These are phyloP conservation scores for Candida ovalis DNA, from an alignment of 805 yeast genomes.

Conservation along the genomic window DNA sequence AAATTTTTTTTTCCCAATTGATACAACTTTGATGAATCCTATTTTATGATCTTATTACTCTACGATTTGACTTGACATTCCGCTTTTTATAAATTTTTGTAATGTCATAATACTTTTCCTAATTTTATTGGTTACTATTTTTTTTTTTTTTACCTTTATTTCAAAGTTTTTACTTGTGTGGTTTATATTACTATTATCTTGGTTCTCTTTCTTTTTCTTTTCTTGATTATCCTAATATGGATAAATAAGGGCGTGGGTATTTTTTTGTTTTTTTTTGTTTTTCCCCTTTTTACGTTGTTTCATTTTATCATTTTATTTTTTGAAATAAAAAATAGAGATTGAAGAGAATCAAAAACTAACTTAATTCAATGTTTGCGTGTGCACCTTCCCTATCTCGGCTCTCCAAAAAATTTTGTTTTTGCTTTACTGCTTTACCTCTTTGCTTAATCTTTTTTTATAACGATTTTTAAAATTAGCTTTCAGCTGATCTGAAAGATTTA, in stretches of 20 bases:
- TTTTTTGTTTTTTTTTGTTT: not conserved
- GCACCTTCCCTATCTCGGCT: too few species aligned
- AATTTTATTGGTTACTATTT: not conserved
- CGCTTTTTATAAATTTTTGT: not conserved
- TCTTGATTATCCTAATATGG: not conserved
- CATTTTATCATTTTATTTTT: too few species aligned
- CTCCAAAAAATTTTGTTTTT: too few species aligned
- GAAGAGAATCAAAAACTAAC: too few species aligned
- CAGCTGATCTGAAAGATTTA: too few species aligned
- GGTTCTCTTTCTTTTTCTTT: not conserved
- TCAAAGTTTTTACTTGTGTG: not conserved
- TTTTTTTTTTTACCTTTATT: conserved; percentile 3
- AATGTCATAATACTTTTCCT: not conserved
- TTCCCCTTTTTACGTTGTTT: too few species aligned
- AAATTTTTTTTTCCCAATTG: not conserved
- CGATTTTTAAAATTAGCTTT: too few species aligned
- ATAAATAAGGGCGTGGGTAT: not conserved
- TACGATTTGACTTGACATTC: not conserved
- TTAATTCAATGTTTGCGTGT: too few species aligned
- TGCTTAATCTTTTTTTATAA: too few species aligned
- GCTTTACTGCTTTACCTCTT: too few species aligned
- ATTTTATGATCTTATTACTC: not conserved
- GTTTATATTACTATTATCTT: not conserved
- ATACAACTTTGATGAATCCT: not conserved
- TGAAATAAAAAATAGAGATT: too few species aligned